Conservation (phyloP, 257 asterid species). For the Solanum raphanifolium region DNA sequence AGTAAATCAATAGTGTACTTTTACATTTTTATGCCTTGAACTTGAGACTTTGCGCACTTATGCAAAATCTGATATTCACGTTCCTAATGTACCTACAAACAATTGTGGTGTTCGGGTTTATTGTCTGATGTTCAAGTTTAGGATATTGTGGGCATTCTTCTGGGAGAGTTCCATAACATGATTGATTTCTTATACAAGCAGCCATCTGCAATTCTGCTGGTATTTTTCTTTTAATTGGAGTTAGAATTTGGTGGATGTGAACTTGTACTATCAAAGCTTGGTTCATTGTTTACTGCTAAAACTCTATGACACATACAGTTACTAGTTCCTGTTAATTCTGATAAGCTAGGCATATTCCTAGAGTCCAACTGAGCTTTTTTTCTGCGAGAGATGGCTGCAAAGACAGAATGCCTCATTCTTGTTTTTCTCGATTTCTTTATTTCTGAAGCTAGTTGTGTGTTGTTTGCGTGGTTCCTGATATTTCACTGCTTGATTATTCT, state of each 20-base stretch:
- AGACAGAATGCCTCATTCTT: background rate
- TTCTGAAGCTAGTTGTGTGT: background rate
- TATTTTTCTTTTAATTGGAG: background rate
- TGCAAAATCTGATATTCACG: too few species aligned
- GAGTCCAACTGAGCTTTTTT: background rate
- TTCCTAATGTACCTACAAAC: too few species aligned
- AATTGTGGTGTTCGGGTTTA: background rate
- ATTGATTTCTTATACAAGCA: background rate
- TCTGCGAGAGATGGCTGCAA: background rate
- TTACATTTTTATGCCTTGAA: too few species aligned
- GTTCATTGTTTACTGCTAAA: background rate
- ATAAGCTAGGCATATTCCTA: background rate
- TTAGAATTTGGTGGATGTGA: background rate
- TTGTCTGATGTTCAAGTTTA: background rate
- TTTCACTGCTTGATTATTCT: background rate
- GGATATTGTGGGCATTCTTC: background rate
- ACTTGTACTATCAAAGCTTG: background rate
- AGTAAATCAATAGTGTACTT: too few species aligned
- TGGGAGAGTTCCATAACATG: background rate
- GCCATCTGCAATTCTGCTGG: background rate
- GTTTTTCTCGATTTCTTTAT: background rate
- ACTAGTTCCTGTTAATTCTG: background rate
- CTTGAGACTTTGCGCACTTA: too few species aligned
- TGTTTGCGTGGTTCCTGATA: background rate
- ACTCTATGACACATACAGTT: background rate